Base-by-base conservation (phyloP, 331 rosid genomes). In the Acacia concinna region DNA sequence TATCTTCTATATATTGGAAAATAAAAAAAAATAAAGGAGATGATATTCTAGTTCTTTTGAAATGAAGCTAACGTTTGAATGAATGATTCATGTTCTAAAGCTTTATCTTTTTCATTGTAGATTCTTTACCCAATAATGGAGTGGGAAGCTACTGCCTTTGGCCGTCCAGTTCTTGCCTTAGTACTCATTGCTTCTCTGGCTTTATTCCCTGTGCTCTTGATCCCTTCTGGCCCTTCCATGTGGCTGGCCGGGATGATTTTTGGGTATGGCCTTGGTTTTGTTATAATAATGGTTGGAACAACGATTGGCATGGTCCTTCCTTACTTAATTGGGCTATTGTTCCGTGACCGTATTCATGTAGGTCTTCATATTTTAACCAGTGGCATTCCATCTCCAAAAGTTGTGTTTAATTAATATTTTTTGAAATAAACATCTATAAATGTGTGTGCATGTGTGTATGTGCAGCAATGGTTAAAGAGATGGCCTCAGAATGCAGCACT, bases 191-290 rank as follows among this genome's bases (percentile, higher is more conserved):
- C 93, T 84, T 96, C 99, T 83, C 84, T 96, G 73, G 97, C 98
- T 63, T 79, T 93, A 62, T 96, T 96, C 85, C 99, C 99, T 4
- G 95, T 90, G 68, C 71, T 96, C 56, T 75, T 96, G 65, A 84
- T 96, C 71, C 99, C 99, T 75, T 93, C 99, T 46, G 99, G 97
- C 57, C 99, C 99, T 82, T 93, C 99, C 84, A 96, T 96, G 99
- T 96, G 99, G 99, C 83, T 96, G 89, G 97, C 99, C 34, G 98
- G 98, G 76, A 96, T 96, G 98, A 96, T 93, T 68, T 96, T 96
- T 87, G 99, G 99, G 71, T 93, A 96, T 84, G 99, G 97, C 74
- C 85, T 91, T 56, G 99, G 99, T 57, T 96, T 96, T 49, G 83
- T 91, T 44, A 96, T 96, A 67, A 96, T 96, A 79, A 91, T 96